These are phyloP conservation scores for Verticillium nonalfalfae DNA, from an alignment of 2,329 filamentous ascomycete species.

Conservation along the genomic window DNA sequence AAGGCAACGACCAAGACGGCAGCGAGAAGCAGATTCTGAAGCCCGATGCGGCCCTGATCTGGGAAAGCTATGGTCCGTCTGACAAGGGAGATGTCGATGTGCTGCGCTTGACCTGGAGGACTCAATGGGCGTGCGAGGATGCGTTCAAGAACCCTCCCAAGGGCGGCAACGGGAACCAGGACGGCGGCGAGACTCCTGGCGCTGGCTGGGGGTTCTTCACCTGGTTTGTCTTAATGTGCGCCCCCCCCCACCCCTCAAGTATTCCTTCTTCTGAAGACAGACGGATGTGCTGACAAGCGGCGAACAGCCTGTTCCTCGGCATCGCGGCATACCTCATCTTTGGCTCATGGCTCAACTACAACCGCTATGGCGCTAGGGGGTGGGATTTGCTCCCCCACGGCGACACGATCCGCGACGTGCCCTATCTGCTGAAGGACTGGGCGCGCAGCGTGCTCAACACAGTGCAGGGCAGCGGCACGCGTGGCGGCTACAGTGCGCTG, in stretches of 20 bases:
- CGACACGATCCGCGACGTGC: constrained; percentile 85
- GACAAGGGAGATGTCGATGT: constrained; percentile 52
- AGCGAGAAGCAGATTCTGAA: constrained; percentile 47
- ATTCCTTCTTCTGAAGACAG: neutral
- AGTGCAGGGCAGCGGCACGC: constrained; percentile 73
- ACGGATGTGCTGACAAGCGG: neutral
- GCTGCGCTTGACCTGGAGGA: constrained; percentile 76
- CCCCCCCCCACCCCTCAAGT: constrained; percentile 13
- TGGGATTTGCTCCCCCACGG: constrained; percentile 94
- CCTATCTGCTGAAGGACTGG: constrained; percentile 90
- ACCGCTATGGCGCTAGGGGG: constrained; percentile 86
- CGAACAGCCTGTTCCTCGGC: constrained; percentile 70
- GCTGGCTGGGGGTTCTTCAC: constrained; percentile 91
- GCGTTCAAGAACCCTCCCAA: constrained; percentile 25
- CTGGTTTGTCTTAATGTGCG: constrained; percentile 91
- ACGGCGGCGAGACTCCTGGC: constrained; percentile 31
- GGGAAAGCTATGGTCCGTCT: constrained; percentile 63
- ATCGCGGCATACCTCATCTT: constrained; percentile 92
- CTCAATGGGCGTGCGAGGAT: constrained; percentile 76
- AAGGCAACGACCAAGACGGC: constrained; percentile 29
- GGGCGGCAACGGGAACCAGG: constrained; percentile 38
- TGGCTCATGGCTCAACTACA: constrained; percentile 98
- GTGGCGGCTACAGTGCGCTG: constrained; percentile 93
- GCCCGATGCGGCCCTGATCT: constrained; percentile 60
- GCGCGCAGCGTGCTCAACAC: constrained; percentile 72